Percentiles rank a stretch among this genome's conserved stretches.
Evolutionary conservation across 2,329 filamentous ascomycete genomes (phyloP).

Genomic region (Pseudopithomyces maydicus): DNA sequence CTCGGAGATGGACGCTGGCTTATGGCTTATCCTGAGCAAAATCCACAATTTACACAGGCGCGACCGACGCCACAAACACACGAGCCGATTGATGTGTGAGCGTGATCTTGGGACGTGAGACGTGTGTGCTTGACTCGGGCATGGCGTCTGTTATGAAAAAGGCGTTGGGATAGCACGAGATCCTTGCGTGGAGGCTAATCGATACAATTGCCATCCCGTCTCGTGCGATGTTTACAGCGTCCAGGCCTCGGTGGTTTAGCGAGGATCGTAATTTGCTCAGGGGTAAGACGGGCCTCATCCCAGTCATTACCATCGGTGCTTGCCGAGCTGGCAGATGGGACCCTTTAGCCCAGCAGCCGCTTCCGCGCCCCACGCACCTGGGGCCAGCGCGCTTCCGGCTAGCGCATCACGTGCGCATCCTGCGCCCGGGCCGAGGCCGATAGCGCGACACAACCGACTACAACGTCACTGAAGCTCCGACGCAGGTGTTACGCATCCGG

Average conservation of each 20-base stretch:
- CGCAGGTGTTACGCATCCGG: background rate
- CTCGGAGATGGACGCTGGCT: slow-evolving; percentile 3
- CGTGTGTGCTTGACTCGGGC: background rate
- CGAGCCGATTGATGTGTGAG: background rate
- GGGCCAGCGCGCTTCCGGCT: background rate
- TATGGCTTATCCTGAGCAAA: background rate
- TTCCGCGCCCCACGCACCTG: background rate
- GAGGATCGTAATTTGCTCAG: background rate
- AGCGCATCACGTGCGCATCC: background rate
- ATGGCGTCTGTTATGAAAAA: background rate
- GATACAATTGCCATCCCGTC: background rate
- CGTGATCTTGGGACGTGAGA: background rate
- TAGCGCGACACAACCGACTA: background rate
- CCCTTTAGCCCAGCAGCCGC: slow-evolving; percentile 1
- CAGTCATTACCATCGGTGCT: background rate
- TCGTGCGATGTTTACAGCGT: background rate
- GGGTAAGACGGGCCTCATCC: background rate
- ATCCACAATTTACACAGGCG: background rate
- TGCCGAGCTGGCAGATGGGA: background rate
- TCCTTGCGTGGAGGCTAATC: background rate
- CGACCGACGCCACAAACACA: background rate
- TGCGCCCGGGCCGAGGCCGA: background rate
- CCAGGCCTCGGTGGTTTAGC: background rate
- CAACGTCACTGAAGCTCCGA: background rate
- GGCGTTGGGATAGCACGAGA: background rate